Evolutionary conservation across 768 basidiomycete genomes (phyloP), one percentile per base, ranked within the genome.

Genomic region (Auriculariales sp.): DNA sequence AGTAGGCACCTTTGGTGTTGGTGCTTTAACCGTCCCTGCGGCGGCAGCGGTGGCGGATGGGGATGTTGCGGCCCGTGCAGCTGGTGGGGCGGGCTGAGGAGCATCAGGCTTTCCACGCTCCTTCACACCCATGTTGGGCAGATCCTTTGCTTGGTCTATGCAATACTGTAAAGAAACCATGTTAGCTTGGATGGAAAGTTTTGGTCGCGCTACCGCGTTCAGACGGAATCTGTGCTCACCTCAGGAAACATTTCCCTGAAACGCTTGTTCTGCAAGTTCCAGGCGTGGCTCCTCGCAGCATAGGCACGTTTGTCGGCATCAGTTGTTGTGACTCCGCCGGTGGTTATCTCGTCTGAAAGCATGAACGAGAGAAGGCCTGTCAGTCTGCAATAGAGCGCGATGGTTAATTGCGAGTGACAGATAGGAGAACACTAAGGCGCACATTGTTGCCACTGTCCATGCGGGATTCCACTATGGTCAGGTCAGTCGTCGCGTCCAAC

Each of bases 261-360:
- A 57, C 83, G 76, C 51, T 77, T 70, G 60, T 89, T 83, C 28
- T 65, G 58, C 34, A 93, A 57, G 61, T 99, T 99, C 81, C 85
- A 95, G 0, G 71, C 64, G 63, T 99, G 94, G 60, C 85, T 90
- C 47, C 79, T 73, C 4, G 69, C 66, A 0, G 94, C 92, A 53
- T 90, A 81, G 0, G 68, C 62, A 31, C 75, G 77, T 66, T 91
- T 94, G 58, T 97, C 84, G 4, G 72, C 68, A 34, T 85, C 83
- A 12, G 80, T 75, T 1, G 87, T 82, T 5, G 77, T 86, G 28
- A 93, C 79, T 1, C 87, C 89, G 9, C 94, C 94, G 0, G 94
- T 95, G 0, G 95, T 98, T 76, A 97, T 91, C 65, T 95, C 92
- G 56, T 95, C 89, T 1, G 86, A 81, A 46, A 93, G 71, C 92